Evolutionary conservation across 2,329 filamentous ascomycete genomes (phyloP).

Genomic region (Aspergillus novofumigatus): DNA sequence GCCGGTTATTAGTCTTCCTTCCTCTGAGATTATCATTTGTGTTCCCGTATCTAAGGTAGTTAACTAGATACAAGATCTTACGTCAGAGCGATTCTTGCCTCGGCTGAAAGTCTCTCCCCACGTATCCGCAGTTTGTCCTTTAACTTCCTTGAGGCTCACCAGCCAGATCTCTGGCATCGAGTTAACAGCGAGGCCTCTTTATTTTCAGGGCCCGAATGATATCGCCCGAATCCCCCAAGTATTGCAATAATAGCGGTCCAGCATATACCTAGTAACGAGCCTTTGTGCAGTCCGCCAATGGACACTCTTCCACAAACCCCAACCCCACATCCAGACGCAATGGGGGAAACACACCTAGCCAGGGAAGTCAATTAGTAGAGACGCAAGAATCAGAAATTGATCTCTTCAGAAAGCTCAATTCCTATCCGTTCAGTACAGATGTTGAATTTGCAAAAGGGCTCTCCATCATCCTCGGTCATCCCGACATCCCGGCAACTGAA

Average conservation of each 20-base stretch:
- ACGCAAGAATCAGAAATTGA: constrained; percentile 4
- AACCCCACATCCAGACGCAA: constrained; percentile 8
- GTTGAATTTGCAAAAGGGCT: constrained; percentile 46
- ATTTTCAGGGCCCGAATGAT: not conserved
- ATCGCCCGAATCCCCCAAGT: not conserved
- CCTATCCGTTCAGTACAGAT: constrained; percentile 41
- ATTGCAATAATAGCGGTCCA: not conserved
- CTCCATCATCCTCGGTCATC: constrained; percentile 43
- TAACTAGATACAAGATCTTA: not conserved
- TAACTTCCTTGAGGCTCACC: not conserved
- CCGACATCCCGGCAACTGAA: constrained; percentile 34
- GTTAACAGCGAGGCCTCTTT: not conserved
- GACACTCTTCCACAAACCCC: not conserved
- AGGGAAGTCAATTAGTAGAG: constrained; percentile 6
- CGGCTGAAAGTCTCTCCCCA: not conserved
- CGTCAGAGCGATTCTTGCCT: not conserved
- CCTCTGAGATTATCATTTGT: too few relatives aligned
- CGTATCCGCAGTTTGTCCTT: not conserved
- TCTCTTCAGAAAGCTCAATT: constrained; percentile 31
- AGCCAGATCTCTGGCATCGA: not conserved
- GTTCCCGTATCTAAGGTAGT: too few relatives aligned
- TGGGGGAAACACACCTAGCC: not conserved
- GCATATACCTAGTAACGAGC: not conserved
- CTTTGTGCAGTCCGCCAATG: not conserved
- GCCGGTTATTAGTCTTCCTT: not conserved